phyloP scores from a whole-genome alignment of 768 basidiomycete species.

The Mycena epipterygia region DNA sequence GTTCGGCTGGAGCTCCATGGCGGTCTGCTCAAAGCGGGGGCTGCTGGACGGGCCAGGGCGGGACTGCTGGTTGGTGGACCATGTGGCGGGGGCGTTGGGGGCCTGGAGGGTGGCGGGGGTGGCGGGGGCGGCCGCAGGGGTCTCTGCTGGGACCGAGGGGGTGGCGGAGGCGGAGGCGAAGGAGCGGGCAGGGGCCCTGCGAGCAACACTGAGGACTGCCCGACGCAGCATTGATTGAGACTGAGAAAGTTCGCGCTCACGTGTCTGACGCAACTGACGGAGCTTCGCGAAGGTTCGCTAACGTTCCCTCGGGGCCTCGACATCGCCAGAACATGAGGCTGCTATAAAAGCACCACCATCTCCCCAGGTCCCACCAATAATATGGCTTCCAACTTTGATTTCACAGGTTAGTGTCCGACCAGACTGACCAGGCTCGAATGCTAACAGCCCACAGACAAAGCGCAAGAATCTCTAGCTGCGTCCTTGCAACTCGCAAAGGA shows the following conservation, averaged over 20 bases:
- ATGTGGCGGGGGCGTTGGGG: constrained; percentile 85
- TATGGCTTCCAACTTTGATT: constrained; percentile 76
- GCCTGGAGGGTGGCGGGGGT: constrained; percentile 71
- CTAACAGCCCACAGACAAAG: not conserved
- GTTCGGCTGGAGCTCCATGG: constrained; percentile 88
- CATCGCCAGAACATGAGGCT: not conserved
- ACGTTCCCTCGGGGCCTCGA: not conserved
- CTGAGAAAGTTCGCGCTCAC: not conserved
- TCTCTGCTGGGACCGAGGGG: constrained; percentile 22
- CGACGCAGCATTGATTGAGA: constrained; percentile 2
- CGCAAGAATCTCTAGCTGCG: constrained; percentile 67
- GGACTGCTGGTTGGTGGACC: constrained; percentile 87
- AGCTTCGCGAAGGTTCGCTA: not conserved
- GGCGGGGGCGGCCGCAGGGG: constrained; percentile 35
- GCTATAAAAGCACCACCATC: not conserved
- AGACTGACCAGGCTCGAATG: not conserved
- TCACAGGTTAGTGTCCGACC: constrained; percentile 64
- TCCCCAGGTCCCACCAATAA: constrained; percentile 1
- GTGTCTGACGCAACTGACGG: not conserved
- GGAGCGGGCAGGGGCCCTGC: constrained; percentile 15
- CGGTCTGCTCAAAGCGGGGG: constrained; percentile 94
- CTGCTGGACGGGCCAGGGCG: constrained; percentile 71
- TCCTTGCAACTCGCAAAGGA: constrained; percentile 89
- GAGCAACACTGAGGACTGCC: constrained; percentile 19
- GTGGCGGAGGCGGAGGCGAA: constrained; percentile 33